A percentile compares a stretch with the other conserved stretches of the same genome.
phyloP scores from a whole-genome alignment of 1,284 basidiomycete genomes.

The Ganoderma meredithae region DNA sequence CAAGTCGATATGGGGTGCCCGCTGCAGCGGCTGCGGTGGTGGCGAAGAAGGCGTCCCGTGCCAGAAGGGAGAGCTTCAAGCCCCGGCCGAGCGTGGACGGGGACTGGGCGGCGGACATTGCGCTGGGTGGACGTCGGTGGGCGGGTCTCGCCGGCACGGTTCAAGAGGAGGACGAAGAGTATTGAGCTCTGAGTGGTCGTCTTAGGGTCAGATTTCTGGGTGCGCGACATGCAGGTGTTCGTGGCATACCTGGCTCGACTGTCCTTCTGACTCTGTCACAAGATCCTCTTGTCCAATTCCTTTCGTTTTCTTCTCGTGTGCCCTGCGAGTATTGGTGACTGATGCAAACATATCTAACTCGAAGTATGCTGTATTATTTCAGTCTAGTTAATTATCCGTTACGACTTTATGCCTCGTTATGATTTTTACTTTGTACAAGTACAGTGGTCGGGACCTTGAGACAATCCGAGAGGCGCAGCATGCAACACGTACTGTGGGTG shows the following conservation, averaged over 20 bases:
- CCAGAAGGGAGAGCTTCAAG: slow-evolving; percentile 76
- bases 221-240: slow-evolving; percentile 6
- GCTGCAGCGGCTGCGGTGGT: slow-evolving; percentile 28
- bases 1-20: slow-evolving; percentile 28
- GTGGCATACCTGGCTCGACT: neutral
- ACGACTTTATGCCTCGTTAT: slow-evolving; percentile 21
- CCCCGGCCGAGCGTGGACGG: slow-evolving; percentile 74
- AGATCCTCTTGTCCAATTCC: neutral
- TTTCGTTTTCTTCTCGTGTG: neutral
- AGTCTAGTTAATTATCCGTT: slow-evolving; percentile 20
- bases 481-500: neutral
- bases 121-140: slow-evolving; percentile 34
- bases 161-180: slow-evolving; percentile 48
- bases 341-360: slow-evolving; percentile 31
- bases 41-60: slow-evolving; percentile 56
- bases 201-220: neutral
- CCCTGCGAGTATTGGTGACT: slow-evolving; percentile 15
- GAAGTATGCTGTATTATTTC: slow-evolving; percentile 18
- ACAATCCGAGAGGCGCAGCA: neutral
- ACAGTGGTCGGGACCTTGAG: neutral
- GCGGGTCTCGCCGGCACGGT: slow-evolving; percentile 42
- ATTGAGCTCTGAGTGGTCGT: slow-evolving; percentile 24
- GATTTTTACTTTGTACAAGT: slow-evolving; percentile 15
- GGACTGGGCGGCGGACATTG: slow-evolving; percentile 31
- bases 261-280: neutral